phyloP scores from a whole-genome alignment of 129 eudicot species.

The carrot (Daucus carota) region DH1_v3.0 NC_030382.2:26607001-26607500 shows the following conservation, averaged over 20 bases:
- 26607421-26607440: not conserved
- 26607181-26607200: not conserved
- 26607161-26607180: not conserved
- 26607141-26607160: not conserved
- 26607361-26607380: too few species aligned
- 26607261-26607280: not conserved
- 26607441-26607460: not conserved
- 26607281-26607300: not conserved
- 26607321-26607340: not conserved
- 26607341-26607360: not conserved
- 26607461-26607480: not conserved
- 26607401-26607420: not conserved
- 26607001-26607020: too few species aligned
- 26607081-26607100: not conserved
- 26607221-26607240: not conserved
- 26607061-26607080: not conserved
- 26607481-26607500: slow-evolving; percentile 12
- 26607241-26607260: not conserved
- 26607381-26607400: not conserved
- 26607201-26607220: not conserved
- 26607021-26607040: too few species aligned
- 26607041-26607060: not conserved
- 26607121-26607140: not conserved
- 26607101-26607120: not conserved
- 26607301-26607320: not conserved